Base-by-base conservation (phyloP, 768 basidiomycete species). In the Russula sp. region DNA sequence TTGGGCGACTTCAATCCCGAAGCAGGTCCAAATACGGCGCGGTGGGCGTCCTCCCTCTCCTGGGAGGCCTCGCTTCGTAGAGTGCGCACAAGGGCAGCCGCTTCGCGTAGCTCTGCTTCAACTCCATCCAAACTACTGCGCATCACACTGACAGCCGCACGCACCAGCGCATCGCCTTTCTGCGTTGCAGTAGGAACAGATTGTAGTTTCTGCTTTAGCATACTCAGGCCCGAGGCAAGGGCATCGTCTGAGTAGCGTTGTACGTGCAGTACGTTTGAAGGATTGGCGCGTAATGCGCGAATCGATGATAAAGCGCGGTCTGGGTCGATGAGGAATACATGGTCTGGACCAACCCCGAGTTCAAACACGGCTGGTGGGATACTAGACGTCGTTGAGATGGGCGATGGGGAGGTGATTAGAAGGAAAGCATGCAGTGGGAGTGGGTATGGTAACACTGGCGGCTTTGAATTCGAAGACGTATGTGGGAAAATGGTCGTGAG, bases 161-260 rank as follows among this genome's bases (percentile, higher is more conserved):
- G 32, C 22, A 59, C 38, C 8, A 65, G 41, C 25, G 64, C 66
- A 4, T 42, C 59, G 18, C 64, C 66, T 38, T 59, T 53, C 57
- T 63, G 51, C 0, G 34, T 16, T 5, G 58, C 35, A 20, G 57
- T 63, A 25, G 57, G 56, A 14, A 64, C 22, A 5, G 52, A 45
- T 9, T 53, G 64, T 10, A 66, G 50, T 16, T 45, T 25, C n/a
- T 34, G 46, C 22, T 32, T 56, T 35, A 67, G 60, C 25, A 39
- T 18, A 35, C 50, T 58, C 10, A 67, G 58, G n/a, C 77, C 75
- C 20, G 88, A 90, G 7, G 75, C 79, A 25, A 81, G 69, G 60
- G 81, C 83, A 9, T 83, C 79, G 63, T 83, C 79, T 68, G 88
- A 86, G 71, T 83, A 91, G 60, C 74, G 76, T 62, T 88, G 84